Evolutionary conservation across 1,284 basidiomycete species (phyloP).

Genomic region (Anthracocystis walkeri): DNA sequence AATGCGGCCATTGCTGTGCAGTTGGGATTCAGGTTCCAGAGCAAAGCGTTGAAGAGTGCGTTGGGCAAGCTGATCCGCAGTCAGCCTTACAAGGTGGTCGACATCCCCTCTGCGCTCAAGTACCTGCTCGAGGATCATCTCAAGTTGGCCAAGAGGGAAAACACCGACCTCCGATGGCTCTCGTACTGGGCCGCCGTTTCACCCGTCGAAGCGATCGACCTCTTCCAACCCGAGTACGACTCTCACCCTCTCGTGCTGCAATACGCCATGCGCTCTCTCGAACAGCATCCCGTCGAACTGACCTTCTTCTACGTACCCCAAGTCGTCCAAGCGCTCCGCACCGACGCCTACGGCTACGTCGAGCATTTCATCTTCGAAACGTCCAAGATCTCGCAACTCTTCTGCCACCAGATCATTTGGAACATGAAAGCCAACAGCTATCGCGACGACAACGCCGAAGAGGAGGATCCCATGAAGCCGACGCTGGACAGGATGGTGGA

Average conservation of each 20-base stretch:
- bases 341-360: constrained; percentile 86
- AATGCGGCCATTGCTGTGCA: constrained; percentile 85
- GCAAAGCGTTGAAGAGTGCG: constrained; percentile 76
- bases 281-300: constrained; percentile 91
- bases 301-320: constrained; percentile 99
- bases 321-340: constrained; percentile 91
- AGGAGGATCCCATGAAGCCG: constrained; percentile 94
- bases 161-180: constrained; percentile 75
- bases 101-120: constrained; percentile 81
- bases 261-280: constrained; percentile 95
- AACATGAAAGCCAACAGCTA: constrained; percentile 99
- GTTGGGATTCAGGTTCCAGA: constrained; percentile 87
- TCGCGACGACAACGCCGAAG: constrained; percentile 80
- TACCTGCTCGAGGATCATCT: constrained; percentile 87
- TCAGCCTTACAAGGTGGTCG: constrained; percentile 79
- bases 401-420: constrained; percentile 99
- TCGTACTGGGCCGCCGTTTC: constrained; percentile 89
- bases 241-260: constrained; percentile 89
- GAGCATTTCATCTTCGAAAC: constrained; percentile 96
- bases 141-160: constrained; percentile 74
- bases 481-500: constrained; percentile 87
- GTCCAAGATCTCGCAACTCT: constrained; percentile 94
- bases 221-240: constrained; percentile 69
- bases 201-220: constrained; percentile 74
- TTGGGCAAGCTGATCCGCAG: constrained; percentile 81